Base-by-base conservation (phyloP, 768 basidiomycete genomes). In the Tylopilus intermedius region DNA sequence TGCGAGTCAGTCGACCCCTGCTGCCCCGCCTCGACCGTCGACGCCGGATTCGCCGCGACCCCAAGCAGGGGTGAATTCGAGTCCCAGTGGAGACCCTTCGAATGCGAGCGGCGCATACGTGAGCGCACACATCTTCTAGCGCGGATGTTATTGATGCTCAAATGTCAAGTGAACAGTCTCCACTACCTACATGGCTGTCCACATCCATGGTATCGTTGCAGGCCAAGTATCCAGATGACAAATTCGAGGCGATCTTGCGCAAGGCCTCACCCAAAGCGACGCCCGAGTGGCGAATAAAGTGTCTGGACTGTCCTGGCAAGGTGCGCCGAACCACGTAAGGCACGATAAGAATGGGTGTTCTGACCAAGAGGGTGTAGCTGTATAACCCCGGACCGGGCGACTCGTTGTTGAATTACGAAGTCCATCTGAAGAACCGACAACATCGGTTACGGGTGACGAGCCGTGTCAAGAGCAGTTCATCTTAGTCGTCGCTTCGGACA, bases 221-320 rank as follows among this genome's bases (percentile, higher is more conserved):
- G 61, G 68, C 72, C 8, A 80, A 77, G 69, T 94, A 90, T 64
- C 84, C 86, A 2, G 79, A 89, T 56, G 94, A 97, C 68, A 80
- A 68, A 54, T 94, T 97, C 59, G 87, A 90, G 59, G 80, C 88
- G 15, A 82, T 89, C 30, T 71, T 83, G 32, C 79, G 82, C 29
- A 86, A 82, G 62, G 72, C 78, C 7, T 74, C 75, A 29, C 74
- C 79, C 41, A 75, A 72, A 11, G 76, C 74, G n/a, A 68, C 74
- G 22, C 79, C 81, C 5, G 93, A 95, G 68, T 97, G 94, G 94
- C 80, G 91, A 15, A 79, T 95, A 64, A 93, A 88, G 68, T 96
- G 93, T 67, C 64, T 83, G 58, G 93, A 96, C 67, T 94, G 93
- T 70, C 93, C 93, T 59, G 92, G 92, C 63, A 95, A 94, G 80